These are phyloP conservation scores for Pachyrhizus erosus DNA, from an alignment of 306 rosid species.

Conservation along the genomic window DNA sequence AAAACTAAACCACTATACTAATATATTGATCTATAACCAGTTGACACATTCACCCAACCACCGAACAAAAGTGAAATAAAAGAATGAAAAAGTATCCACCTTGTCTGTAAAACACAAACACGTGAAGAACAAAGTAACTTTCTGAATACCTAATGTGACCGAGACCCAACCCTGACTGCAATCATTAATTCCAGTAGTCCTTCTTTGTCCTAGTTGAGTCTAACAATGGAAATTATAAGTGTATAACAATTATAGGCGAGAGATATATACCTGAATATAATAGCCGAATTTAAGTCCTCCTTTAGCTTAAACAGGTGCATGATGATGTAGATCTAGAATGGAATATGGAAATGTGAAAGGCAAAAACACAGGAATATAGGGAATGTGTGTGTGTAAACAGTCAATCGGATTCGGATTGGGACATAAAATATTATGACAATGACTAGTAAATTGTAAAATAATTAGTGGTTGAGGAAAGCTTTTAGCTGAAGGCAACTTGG, in stretches of 20 bases:
- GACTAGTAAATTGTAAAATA: constrained; percentile 35
- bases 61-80: not conserved
- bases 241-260: not conserved
- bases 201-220: not conserved
- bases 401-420: constrained; percentile 19
- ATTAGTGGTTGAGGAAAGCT: constrained; percentile 24
- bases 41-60: not conserved
- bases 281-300: not conserved
- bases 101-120: constrained; percentile 9
- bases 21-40: constrained; percentile 18
- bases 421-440: constrained; percentile 30
- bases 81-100: not conserved
- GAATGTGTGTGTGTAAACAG: not conserved
- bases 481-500: constrained; percentile 30
- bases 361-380: not conserved
- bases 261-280: constrained; percentile 4
- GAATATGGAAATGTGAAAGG: not conserved
- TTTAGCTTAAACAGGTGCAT: constrained; percentile 2
- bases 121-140: not conserved
- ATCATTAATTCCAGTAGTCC: not conserved
- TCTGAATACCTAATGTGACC: not conserved
- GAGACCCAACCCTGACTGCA: not conserved
- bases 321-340: not conserved
- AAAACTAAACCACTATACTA: not conserved
- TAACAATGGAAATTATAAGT: not conserved